These are phyloP conservation scores for Acorus gramineus DNA, from an alignment of 106 monocot genomes.

Conservation along the genomic window DNA sequence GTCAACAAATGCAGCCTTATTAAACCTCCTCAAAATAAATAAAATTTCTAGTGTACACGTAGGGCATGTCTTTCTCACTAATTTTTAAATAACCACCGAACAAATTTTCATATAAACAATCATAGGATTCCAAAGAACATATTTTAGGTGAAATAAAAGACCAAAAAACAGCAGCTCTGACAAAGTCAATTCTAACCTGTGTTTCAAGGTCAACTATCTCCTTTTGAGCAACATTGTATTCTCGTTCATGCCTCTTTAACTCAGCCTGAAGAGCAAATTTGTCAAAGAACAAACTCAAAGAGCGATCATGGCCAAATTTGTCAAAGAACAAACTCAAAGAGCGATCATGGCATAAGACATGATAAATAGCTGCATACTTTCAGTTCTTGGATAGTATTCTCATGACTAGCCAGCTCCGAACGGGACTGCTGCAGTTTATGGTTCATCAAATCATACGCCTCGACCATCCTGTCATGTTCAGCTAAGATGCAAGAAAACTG, in stretches of 20 bases:
- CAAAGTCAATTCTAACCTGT: slow-evolving; percentile 33
- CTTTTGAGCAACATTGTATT: slow-evolving; percentile 48
- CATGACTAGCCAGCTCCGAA: slow-evolving; percentile 53
- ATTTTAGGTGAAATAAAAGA: background rate
- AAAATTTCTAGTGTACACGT: no score
- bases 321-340: background rate
- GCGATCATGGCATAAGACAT: background rate
- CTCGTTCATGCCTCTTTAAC: slow-evolving; percentile 62
- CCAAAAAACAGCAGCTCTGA: background rate
- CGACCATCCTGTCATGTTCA: slow-evolving; percentile 85
- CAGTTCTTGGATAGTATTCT: slow-evolving; percentile 43
- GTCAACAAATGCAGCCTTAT: no score
- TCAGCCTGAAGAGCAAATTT: slow-evolving; percentile 41
- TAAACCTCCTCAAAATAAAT: no score
- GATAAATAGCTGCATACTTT: slow-evolving; percentile 30
- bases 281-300: slow-evolving; percentile 11
- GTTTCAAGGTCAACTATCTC: slow-evolving; percentile 81
- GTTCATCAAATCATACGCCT: slow-evolving; percentile 62
- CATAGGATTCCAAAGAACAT: no score
- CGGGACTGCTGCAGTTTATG: slow-evolving; percentile 82
- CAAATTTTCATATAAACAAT: no score
- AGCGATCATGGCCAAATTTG: no score
- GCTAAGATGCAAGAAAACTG: slow-evolving; percentile 24
- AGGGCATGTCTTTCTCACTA: no score
- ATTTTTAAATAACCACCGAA: no score